Evolutionary conservation across 2,329 filamentous ascomycete genomes (phyloP), one percentile per base, ranked within the genome.

Genomic region (Colletotrichum sublineola): DNA sequence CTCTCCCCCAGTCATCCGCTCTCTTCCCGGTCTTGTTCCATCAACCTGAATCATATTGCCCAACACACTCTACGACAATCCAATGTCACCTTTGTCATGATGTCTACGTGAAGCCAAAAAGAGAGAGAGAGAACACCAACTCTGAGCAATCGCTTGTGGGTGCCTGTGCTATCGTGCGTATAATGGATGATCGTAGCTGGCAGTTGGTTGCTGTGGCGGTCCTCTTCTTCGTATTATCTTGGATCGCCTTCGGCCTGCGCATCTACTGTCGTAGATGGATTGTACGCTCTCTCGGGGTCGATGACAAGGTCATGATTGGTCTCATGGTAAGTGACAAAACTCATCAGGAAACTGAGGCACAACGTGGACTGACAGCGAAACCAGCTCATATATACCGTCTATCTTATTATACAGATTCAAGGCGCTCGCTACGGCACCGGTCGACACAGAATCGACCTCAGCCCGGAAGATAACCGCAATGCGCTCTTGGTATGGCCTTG

Each of bases 141-240:
- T 33, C 15, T 15, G 57, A 55, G 38, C 48, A 33, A 62, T 36
- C 33, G 24, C 42, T 6, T 38, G 67, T 55, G 67, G 62, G 71
- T 71, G 67, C 36, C 18, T 60, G 60, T 57, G 63, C 66, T 40
- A 42, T 48, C 50, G 18, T 63, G 33, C 33, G 24, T 12, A 70
- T 55, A 8, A 67, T 68, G 65, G 73, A 75, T 46, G 75, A 75
- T 64, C 75, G 76, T 24, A 77, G 77, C 29, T 68, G 74, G 44
- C 67, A 80, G 68, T 73, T 81, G 57, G 57, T 74, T 58, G 79
- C 73, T 6, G 74, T 80, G 60, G 73, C 73, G 29, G 76, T 76
- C 63, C 74, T 79, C 5, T 82, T 85, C 57, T 52, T 85, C 20
- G 67, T 80, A 6, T 56, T 84, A 11, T 79, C 78, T 8, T 78